Evolutionary conservation across 2,329 filamentous ascomycete genomes (phyloP).

Genomic region (Plenodomus biglobosus): DNA sequence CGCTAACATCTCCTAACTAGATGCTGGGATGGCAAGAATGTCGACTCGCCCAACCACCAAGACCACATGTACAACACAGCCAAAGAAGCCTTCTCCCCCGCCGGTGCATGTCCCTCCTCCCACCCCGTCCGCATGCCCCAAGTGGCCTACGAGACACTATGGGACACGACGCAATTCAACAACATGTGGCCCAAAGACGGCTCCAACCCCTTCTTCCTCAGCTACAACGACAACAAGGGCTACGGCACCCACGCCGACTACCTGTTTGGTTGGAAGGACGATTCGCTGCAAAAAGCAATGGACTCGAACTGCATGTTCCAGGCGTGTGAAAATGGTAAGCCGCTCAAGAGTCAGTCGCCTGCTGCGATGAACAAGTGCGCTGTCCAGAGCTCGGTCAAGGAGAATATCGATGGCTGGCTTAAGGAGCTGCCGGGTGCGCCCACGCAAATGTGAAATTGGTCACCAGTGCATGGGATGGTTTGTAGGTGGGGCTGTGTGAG

Average conservation of each 20-base stretch:
- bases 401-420: constrained; percentile 29
- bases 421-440: background rate
- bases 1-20: background rate
- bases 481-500: background rate
- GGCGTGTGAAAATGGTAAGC: constrained; percentile 22
- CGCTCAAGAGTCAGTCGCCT: constrained; percentile 23
- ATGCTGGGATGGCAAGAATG: constrained; percentile 30
- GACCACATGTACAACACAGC: constrained; percentile 15
- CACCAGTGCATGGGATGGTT: no score
- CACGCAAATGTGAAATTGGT: background rate
- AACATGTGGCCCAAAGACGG: constrained; percentile 28
- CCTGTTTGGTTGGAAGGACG: constrained; percentile 56
- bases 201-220: constrained; percentile 37
- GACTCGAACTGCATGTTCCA: constrained; percentile 42
- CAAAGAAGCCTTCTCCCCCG: constrained; percentile 22
- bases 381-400: constrained; percentile 23
- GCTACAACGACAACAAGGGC: constrained; percentile 47
- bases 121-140: constrained; percentile 47
- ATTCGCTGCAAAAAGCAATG: constrained; percentile 49
- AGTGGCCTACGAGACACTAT: constrained; percentile 33
- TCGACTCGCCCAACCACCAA: constrained; percentile 30
- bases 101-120: constrained; percentile 49
- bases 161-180: constrained; percentile 42
- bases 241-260: constrained; percentile 57
- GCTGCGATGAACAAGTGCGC: constrained; percentile 29